A percentile compares a stretch with the other conserved stretches of the same genome.
Evolutionary conservation across 495 filamentous ascomycete species (phyloP).

Genomic region (Aspergillus sparsus): DNA sequence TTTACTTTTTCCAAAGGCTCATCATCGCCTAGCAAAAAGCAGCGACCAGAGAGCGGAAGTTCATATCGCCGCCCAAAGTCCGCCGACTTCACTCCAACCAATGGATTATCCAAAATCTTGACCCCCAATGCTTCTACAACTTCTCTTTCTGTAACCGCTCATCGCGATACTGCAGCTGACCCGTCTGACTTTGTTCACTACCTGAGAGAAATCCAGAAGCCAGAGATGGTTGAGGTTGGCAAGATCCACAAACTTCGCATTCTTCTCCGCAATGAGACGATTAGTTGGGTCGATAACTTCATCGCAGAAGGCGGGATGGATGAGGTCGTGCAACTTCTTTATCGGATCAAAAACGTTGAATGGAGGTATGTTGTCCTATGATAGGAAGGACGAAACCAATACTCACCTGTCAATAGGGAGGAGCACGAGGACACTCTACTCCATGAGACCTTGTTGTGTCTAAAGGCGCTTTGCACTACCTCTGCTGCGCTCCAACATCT

Average conservation of each 20-base stretch:
- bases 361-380: constrained; percentile 71
- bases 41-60: constrained; percentile 46
- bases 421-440: constrained; percentile 94
- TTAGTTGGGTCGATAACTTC: constrained; percentile 92
- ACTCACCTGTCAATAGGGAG: constrained; percentile 59
- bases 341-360: constrained; percentile 90
- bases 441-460: constrained; percentile 88
- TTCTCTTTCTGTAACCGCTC: constrained; percentile 44
- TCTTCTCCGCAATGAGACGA: constrained; percentile 88
- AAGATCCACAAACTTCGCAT: constrained; percentile 90
- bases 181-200: constrained; percentile 84
- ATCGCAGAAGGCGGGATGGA: constrained; percentile 87
- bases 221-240: constrained; percentile 84
- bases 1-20: constrained; percentile 70
- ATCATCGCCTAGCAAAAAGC: constrained; percentile 58
- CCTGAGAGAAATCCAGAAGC: constrained; percentile 72
- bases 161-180: constrained; percentile 50
- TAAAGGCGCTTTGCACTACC: constrained; percentile 94
- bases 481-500: constrained; percentile 79
- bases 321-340: constrained; percentile 81
- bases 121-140: constrained; percentile 43
- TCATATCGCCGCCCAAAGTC: constrained; percentile 46
- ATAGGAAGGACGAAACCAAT: constrained; percentile 18
- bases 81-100: constrained; percentile 43
- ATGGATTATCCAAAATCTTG: constrained; percentile 50